Conservation (phyloP, 2,329 filamentous ascomycete species). For the Verticillium zaregamsianum region DNA sequence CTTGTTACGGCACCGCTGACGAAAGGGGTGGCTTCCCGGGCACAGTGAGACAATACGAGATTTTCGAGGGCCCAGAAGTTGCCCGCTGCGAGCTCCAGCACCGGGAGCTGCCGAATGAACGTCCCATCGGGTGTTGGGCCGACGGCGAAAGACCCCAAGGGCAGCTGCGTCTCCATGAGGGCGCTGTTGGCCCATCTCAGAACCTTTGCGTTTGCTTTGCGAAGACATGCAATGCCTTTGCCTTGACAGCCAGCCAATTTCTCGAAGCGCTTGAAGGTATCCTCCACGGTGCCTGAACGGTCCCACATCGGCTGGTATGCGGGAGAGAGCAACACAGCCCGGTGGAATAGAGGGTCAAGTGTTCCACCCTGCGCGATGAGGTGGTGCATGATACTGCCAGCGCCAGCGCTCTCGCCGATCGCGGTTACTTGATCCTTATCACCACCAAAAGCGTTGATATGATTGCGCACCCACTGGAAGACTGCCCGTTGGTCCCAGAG, state of each 20-base stretch:
- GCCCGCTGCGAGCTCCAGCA: constrained; percentile 22
- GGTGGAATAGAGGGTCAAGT: constrained; percentile 36
- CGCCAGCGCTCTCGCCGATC: constrained; percentile 48
- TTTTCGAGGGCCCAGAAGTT: constrained; percentile 22
- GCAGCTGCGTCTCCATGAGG: constrained; percentile 18
- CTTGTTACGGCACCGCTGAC: constrained; percentile 21
- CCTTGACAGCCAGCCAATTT: constrained; percentile 23
- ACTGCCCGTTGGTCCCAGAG: constrained; percentile 38
- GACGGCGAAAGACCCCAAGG: constrained; percentile 23
- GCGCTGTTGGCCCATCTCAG: constrained; percentile 22
- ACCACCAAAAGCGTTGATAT: constrained; percentile 42
- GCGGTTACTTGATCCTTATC: constrained; percentile 40
- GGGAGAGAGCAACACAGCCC: constrained; percentile 27
- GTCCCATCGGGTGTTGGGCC: constrained; percentile 26
- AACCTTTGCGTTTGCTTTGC: constrained; percentile 14
- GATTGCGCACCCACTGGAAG: constrained; percentile 43
- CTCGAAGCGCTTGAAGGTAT: constrained; percentile 25
- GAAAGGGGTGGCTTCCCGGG: constrained; percentile 24
- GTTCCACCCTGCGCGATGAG: constrained; percentile 38
- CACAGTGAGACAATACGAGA: constrained; percentile 24
- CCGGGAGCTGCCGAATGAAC: constrained; percentile 24
- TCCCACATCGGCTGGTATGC: constrained; percentile 31
- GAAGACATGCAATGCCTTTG: constrained; percentile 22
- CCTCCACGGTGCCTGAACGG: constrained; percentile 21
- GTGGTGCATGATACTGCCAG: constrained; percentile 45